Evolutionary conservation across 495 filamentous ascomycete species (phyloP).

Genomic region (Hypoxylon fuscum): DNA sequence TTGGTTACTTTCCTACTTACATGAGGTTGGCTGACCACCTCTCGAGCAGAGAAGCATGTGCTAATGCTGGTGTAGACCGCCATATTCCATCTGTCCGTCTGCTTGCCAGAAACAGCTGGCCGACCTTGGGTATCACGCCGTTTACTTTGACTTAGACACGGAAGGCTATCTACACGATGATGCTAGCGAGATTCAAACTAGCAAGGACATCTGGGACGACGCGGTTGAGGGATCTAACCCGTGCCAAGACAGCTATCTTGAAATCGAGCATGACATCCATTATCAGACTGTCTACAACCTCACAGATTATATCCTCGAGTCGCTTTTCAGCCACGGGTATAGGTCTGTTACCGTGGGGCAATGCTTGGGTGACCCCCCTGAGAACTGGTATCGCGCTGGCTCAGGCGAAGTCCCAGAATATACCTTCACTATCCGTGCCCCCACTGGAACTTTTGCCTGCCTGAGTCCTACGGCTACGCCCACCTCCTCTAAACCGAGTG

Average conservation of each 20-base stretch:
- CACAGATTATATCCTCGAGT: constrained; percentile 75
- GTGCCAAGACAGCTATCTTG: constrained; percentile 61
- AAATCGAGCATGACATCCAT: constrained; percentile 84
- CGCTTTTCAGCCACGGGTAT: constrained; percentile 66
- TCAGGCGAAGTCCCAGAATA: constrained; percentile 37
- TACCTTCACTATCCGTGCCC: constrained; percentile 33
- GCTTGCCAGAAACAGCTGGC: constrained; percentile 69
- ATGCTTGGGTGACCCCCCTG: constrained; percentile 73
- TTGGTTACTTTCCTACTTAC: constrained; percentile 84
- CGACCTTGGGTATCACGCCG: constrained; percentile 76
- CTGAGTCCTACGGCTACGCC: constrained; percentile 31
- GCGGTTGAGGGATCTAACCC: constrained; percentile 60
- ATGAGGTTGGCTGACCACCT: constrained; percentile 61
- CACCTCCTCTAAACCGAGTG: constrained; percentile 19
- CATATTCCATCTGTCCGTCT: constrained; percentile 75
- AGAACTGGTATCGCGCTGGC: constrained; percentile 73
- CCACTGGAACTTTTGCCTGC: constrained; percentile 41
- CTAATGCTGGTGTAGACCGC: constrained; percentile 59
- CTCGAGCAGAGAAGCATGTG: not conserved
- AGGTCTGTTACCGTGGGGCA: constrained; percentile 75
- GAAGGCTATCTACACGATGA: constrained; percentile 75
- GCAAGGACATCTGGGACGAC: constrained; percentile 76
- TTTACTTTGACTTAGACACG: constrained; percentile 82
- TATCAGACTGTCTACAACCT: constrained; percentile 79
- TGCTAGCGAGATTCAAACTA: constrained; percentile 68